These are phyloP conservation scores for Teratosphaeria destructans DNA, from an alignment of 2,329 filamentous ascomycete species.

Conservation along the genomic window DNA sequence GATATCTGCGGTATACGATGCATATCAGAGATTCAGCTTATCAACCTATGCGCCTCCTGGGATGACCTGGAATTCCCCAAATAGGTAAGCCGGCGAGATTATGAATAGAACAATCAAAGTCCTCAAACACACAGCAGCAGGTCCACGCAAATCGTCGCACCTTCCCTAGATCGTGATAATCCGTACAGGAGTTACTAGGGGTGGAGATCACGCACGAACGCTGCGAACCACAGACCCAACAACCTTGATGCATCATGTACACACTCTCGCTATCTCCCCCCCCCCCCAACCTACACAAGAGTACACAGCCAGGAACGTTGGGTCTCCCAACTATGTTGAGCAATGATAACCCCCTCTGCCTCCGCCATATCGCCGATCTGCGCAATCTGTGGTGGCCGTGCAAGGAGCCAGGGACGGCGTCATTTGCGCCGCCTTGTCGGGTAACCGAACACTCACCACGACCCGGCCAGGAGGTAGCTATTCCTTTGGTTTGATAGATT, in stretches of 20 bases:
- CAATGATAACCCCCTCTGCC: not conserved
- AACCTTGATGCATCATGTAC: not conserved
- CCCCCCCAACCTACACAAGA: too few relatives aligned
- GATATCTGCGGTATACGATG: not conserved
- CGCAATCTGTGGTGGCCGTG: not conserved
- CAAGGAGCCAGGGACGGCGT: too few relatives aligned
- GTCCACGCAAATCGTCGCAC: too few relatives aligned
- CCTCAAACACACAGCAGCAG: not conserved
- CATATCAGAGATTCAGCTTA: not conserved
- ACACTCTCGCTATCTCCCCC: not conserved
- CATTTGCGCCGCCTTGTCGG: too few relatives aligned
- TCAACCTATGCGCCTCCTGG: not conserved
- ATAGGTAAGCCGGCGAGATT: not conserved
- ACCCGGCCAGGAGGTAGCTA: not conserved
- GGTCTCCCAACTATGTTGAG: too few relatives aligned
- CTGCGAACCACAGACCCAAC: not conserved
- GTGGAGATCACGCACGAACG: not conserved
- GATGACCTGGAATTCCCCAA: not conserved
- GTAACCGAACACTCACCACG: not conserved
- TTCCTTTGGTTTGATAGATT: too few relatives aligned
- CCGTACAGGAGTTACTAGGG: not conserved
- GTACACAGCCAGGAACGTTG: too few relatives aligned
- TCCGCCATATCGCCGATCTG: not conserved
- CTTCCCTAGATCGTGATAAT: not conserved
- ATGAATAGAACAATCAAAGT: not conserved